Conservation (phyloP, 2,329 filamentous ascomycete species). For the Exophiala calicioides region DNA sequence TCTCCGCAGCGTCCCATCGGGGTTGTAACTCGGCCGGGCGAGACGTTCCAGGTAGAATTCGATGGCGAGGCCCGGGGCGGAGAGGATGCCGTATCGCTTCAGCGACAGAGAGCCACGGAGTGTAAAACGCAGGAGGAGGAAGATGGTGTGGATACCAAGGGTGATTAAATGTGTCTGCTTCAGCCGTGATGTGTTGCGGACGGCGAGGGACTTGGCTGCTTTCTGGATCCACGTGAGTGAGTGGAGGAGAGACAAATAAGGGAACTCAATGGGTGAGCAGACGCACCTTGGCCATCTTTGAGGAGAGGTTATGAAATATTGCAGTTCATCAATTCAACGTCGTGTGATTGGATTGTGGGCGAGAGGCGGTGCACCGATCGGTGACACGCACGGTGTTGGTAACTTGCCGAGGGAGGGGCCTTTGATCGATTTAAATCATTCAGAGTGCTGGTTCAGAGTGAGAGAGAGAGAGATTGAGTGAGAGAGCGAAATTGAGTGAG, state of each 20-base stretch:
- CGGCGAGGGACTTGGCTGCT: conserved; percentile 64
- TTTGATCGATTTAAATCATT: no score
- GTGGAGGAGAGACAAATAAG: no score
- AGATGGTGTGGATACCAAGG: conserved; percentile 69
- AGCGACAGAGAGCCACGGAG: conserved; percentile 63
- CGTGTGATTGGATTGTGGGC: no score
- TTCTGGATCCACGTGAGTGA: no score
- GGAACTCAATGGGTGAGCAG: background rate
- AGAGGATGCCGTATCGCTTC: conserved; percentile 70
- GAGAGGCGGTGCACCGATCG: no score
- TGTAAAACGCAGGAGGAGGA: conserved; percentile 69
- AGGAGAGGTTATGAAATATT: background rate
- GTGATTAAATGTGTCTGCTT: conserved; percentile 80
- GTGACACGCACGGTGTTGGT: no score
- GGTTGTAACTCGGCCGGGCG: conserved; percentile 73
- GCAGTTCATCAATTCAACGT: background rate
- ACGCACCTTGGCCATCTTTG: conserved; percentile 1
- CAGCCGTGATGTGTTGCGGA: conserved; percentile 74
- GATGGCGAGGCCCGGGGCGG: conserved; percentile 72
- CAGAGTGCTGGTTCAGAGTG: no score
- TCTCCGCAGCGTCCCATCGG: conserved; percentile 66
- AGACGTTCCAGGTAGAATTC: conserved; percentile 83
- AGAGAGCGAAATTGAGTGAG: no score
- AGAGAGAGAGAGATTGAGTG: no score
- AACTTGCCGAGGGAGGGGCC: no score